Evolutionary conservation across 2,329 filamentous ascomycete species (phyloP).

Genomic region (Epichloe baconii): DNA sequence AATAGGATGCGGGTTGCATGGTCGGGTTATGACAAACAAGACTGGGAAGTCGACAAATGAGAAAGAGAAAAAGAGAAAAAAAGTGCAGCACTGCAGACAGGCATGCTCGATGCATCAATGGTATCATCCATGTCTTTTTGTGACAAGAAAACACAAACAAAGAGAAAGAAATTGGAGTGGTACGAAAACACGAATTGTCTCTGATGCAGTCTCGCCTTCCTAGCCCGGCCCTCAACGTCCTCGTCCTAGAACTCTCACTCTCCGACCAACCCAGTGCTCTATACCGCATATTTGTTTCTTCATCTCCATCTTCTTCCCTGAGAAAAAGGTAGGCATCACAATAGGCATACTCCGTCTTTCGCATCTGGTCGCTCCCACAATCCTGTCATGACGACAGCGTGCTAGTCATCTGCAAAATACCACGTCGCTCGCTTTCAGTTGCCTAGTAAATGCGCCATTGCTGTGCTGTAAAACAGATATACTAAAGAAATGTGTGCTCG

Average conservation of each 20-base stretch:
- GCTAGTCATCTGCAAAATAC: conserved; percentile 4
- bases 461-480: conserved; percentile 4
- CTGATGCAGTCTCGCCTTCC: not conserved
- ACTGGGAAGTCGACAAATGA: conserved; percentile 9
- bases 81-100: conserved; percentile 16
- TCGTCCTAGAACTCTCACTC: not conserved
- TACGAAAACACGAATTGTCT: not conserved
- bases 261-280: not conserved
- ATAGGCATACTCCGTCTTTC: not conserved
- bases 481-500: not conserved
- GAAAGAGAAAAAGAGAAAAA: conserved; percentile 10
- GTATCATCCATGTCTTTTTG: conserved; percentile 28
- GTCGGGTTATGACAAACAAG: conserved; percentile 4
- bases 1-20: not conserved
- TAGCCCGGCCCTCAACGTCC: not conserved
- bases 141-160: conserved; percentile 18
- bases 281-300: not conserved
- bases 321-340: not conserved
- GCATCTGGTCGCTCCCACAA: not conserved
- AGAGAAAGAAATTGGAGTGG: conserved; percentile 9
- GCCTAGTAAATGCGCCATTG: not conserved
- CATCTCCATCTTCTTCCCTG: not conserved
- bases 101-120: conserved; percentile 25
- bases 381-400: not conserved
- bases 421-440: conserved; percentile 4